These are phyloP conservation scores for Pseudogymnoascus sp. DNA, from an alignment of 2,329 filamentous ascomycete species.

Conservation along the genomic window DNA sequence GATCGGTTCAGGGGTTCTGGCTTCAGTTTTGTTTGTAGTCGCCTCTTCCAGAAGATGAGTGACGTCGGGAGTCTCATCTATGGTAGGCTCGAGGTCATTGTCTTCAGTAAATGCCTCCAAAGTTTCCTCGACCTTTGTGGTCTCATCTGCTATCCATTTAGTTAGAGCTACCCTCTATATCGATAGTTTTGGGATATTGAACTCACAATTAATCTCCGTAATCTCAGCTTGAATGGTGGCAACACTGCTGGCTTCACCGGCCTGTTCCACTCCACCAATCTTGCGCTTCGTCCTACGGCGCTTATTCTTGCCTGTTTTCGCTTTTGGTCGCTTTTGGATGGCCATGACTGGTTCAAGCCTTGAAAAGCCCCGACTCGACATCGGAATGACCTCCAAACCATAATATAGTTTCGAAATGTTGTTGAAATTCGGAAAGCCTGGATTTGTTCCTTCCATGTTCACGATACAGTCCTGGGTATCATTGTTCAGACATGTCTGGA, in stretches of 20 bases:
- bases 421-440: background rate
- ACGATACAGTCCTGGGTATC: background rate
- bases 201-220: background rate
- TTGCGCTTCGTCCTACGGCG: background rate
- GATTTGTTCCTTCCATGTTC: background rate
- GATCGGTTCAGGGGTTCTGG: no score
- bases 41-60: background rate
- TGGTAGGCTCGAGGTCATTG: background rate
- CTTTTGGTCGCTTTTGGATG: background rate
- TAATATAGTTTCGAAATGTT: background rate
- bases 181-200: background rate
- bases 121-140: background rate
- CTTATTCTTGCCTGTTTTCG: background rate
- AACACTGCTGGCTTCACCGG: background rate
- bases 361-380: background rate
- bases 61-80: background rate
- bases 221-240: background rate
- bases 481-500: background rate
- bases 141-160: background rate
- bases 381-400: background rate
- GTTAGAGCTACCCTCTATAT: background rate
- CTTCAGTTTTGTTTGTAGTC: background rate
- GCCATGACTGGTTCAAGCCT: background rate
- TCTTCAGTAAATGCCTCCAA: background rate
- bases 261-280: background rate